phyloP scores from a whole-genome alignment of 2,329 filamentous ascomycete species.

The Tolypocladium tundrense region DNA sequence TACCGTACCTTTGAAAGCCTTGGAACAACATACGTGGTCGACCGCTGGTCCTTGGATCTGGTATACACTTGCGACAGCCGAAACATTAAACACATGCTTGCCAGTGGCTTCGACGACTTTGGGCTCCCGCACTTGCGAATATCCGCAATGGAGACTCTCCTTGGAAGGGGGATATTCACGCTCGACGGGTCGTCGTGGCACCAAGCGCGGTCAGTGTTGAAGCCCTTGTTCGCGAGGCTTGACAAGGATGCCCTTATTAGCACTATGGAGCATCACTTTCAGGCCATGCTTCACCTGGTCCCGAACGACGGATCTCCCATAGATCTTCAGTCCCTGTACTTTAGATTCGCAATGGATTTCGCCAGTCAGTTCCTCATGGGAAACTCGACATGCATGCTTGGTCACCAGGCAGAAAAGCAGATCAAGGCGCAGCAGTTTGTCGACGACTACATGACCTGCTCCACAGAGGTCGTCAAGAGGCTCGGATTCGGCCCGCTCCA shows the following conservation, averaged over 20 bases:
- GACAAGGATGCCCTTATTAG: constrained; percentile 15
- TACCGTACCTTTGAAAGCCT: constrained; percentile 15
- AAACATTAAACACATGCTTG: constrained; percentile 46
- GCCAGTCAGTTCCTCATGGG: constrained; percentile 39
- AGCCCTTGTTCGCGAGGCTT: constrained; percentile 21
- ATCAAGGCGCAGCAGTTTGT: constrained; percentile 24
- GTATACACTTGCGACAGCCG: constrained; percentile 32
- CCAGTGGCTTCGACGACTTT: constrained; percentile 41
- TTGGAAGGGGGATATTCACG: constrained; percentile 38
- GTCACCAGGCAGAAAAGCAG: constrained; percentile 4
- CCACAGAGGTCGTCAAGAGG: constrained; percentile 19
- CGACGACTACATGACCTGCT: constrained; percentile 23
- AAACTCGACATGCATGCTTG: constrained; percentile 13
- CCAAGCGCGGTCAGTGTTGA: constrained; percentile 26
- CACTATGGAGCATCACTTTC: constrained; percentile 23
- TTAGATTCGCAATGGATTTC: constrained; percentile 35
- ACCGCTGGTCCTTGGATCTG: constrained; percentile 20
- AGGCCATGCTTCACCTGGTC: constrained; percentile 26
- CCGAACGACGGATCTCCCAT: constrained; percentile 12
- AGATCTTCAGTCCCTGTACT: constrained; percentile 36
- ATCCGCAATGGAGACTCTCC: constrained; percentile 25
- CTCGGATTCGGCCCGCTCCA: constrained; percentile 22
- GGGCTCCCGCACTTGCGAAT: constrained; percentile 25
- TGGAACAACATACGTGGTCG: constrained; percentile 21
- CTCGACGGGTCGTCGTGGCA: constrained; percentile 37